phyloP scores from a whole-genome alignment of 129 eudicot genomes.

The Lonicera japonica region DNA sequence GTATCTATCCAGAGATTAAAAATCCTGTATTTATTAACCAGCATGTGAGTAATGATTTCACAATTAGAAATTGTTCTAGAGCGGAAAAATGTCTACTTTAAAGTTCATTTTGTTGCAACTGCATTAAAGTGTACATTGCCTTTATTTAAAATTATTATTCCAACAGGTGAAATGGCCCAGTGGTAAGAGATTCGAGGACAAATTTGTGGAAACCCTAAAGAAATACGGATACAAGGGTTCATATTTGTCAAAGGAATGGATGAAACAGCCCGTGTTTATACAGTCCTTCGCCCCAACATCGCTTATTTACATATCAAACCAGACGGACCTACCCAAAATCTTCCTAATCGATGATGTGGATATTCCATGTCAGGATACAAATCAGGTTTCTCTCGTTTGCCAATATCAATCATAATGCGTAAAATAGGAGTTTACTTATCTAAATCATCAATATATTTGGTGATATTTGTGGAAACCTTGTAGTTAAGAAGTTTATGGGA shows the following conservation, averaged over 20 bases:
- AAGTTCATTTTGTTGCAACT: background rate
- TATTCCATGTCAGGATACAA: slow-evolving; percentile 73
- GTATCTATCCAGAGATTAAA: slow-evolving; percentile 97
- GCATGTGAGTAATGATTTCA: slow-evolving; percentile 47
- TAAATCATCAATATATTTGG: too few relatives aligned
- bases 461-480: too few relatives aligned
- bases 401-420: too few relatives aligned
- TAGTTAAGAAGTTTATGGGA: too few relatives aligned
- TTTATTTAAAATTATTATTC: slow-evolving; percentile 4
- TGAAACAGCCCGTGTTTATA: slow-evolving; percentile 81
- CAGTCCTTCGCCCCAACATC: slow-evolving; percentile 97
- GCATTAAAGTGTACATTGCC: background rate
- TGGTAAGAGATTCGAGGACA: slow-evolving; percentile 86
- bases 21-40: slow-evolving; percentile 83
- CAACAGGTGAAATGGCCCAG: slow-evolving; percentile 89
- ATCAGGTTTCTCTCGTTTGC: slow-evolving; percentile 54
- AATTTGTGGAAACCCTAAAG: slow-evolving; percentile 67
- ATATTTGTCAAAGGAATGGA: slow-evolving; percentile 87
- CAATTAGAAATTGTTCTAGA: background rate
- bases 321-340: slow-evolving; percentile 81
- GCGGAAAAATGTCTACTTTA: background rate
- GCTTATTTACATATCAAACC: slow-evolving; percentile 66
- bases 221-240: slow-evolving; percentile 83
- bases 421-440: too few relatives aligned
- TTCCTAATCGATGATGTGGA: slow-evolving; percentile 63